phyloP scores from a whole-genome alignment of 2,329 filamentous ascomycete species.

The Cladosporium sp. region DNA sequence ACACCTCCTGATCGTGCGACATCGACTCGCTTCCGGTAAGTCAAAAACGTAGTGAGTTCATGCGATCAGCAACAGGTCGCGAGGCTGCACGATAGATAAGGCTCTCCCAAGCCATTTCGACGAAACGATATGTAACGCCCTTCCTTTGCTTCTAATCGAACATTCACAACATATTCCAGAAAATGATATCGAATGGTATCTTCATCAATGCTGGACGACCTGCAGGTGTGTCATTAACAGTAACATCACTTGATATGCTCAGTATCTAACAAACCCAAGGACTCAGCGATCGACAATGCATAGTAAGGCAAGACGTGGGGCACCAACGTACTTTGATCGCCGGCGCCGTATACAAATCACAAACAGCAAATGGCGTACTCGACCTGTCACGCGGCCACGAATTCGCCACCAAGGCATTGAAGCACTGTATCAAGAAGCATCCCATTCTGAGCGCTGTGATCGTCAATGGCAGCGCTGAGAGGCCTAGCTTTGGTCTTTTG shows the following conservation, averaged over 20 bases:
- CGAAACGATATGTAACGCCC: background rate
- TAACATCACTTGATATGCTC: too few species aligned
- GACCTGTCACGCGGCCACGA: conserved; percentile 25
- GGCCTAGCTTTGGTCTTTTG: conserved; percentile 39
- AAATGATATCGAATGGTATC: background rate
- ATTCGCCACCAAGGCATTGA: conserved; percentile 32
- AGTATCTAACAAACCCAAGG: conserved; percentile 30
- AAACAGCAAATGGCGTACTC: conserved; percentile 23
- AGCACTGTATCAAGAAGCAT: conserved; percentile 43
- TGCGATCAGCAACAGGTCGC: background rate
- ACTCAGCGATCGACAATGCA: conserved; percentile 46
- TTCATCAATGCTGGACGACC: background rate
- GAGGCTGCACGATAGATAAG: background rate
- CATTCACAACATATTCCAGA: background rate
- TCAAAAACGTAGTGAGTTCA: background rate
- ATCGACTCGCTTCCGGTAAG: background rate
- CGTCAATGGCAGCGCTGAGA: conserved; percentile 41
- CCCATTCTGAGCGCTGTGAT: conserved; percentile 44
- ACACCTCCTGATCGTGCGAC: background rate
- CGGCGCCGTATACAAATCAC: conserved; percentile 39
- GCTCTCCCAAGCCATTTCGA: background rate
- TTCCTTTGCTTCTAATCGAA: background rate
- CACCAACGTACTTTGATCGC: conserved; percentile 46
- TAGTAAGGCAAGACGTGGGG: conserved; percentile 45
- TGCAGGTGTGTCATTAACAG: background rate